Evolutionary conservation across 2,329 filamentous ascomycete genomes (phyloP), one percentile per base, ranked within the genome.

Genomic region (Fusarium continuum): DNA sequence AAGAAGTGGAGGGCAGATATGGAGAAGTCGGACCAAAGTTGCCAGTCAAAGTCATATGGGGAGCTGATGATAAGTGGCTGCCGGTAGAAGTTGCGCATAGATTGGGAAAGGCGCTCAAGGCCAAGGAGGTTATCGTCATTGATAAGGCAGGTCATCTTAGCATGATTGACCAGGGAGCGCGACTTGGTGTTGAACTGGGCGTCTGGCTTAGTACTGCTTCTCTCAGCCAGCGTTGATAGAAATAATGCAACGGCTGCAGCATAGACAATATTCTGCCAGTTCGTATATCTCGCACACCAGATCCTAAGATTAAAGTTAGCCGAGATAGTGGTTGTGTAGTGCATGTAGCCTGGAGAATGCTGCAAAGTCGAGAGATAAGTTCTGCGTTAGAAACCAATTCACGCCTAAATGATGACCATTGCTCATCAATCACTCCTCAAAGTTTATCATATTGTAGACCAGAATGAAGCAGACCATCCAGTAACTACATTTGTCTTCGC

Each of bases 41-140:
- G 10, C 76, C 77, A 0, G 75, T 81, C 6, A 77, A 73, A 55
- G 69, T 82, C 6, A 72, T 82, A 8, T 82, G 79, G 79, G 80
- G 79, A 2, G 71, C 70, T 20, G 64, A 80, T 4, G 79, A 82
- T 56, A 56, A 56, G 29, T 82, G 79, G 80, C 75, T 82, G 39
- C 78, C 78, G 0, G 72, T 73, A 1, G 74, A 78, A 44, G 75
- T 70, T 23, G 77, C 79, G 4, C 29, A 38, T 23, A 61, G 61
- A 23, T 45, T 72, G 20, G 62, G 69, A 3, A 58, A 70, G 38
- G 51, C 79, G 17, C 66, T 74, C 4, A 70, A 70, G 26, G 67
- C 73, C 3, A 65, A 65, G n/a, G 73, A 76, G 16, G 67, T 76
- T 29, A 72, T 77, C 3, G 44, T 77, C 64, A 72, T 73, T 25